These are phyloP conservation scores for Verbena officinalis DNA, from an alignment of 257 asterid genomes.

Conservation along the genomic window DNA sequence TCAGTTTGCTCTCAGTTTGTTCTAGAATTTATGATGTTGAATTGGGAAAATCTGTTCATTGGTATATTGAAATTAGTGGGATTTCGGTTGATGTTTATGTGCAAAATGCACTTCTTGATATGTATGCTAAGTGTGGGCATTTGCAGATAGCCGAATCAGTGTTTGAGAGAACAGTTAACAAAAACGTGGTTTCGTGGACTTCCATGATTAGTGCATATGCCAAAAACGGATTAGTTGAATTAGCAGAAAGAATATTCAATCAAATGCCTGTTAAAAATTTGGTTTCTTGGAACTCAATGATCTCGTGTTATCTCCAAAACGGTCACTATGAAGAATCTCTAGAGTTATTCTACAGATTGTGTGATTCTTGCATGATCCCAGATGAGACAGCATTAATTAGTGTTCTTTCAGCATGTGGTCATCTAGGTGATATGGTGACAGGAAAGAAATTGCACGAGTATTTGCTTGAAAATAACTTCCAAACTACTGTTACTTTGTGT, in stretches of 20 bases:
- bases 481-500: constrained; percentile 35
- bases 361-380: constrained; percentile 40
- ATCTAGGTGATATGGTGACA: constrained; percentile 57
- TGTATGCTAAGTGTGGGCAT: constrained; percentile 83
- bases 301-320: constrained; percentile 56
- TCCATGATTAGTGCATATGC: constrained; percentile 65
- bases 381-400: constrained; percentile 48
- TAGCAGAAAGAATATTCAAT: constrained; percentile 44
- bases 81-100: constrained; percentile 46
- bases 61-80: constrained; percentile 52
- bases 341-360: constrained; percentile 44
- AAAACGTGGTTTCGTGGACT: constrained; percentile 69
- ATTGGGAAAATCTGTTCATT: constrained; percentile 74
- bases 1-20: constrained; percentile 62
- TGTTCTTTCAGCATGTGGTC: constrained; percentile 57
- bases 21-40: constrained; percentile 54
- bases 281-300: constrained; percentile 68
- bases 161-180: constrained; percentile 48
- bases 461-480: constrained; percentile 23
- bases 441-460: constrained; percentile 47
- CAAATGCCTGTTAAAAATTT: constrained; percentile 58
- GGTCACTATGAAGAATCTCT: constrained; percentile 41
- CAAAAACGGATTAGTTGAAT: constrained; percentile 44
- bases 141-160: constrained; percentile 59
- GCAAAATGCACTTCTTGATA: constrained; percentile 73